A percentile compares a stretch with the other conserved stretches of the same genome.
phyloP scores from a whole-genome alignment of 768 basidiomycete species.

The Pulveroboletus frians region DNA sequence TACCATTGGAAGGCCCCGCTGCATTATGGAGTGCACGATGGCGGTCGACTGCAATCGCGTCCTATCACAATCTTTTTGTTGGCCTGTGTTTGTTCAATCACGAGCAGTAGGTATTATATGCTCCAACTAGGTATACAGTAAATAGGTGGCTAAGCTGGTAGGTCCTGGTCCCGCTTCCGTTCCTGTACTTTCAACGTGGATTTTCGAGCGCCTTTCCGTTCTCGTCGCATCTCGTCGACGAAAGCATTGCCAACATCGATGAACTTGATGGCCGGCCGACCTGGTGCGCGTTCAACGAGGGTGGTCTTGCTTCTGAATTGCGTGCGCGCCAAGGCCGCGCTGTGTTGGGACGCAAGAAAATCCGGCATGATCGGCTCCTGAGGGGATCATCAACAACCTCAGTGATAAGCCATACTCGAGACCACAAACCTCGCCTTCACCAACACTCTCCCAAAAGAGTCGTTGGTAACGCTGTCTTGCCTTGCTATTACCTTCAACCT shows the following conservation, averaged over 20 bases:
- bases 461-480: slow-evolving; percentile 63
- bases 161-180: slow-evolving; percentile 16
- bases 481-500: slow-evolving; percentile 49
- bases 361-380: slow-evolving; percentile 62
- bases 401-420: background rate
- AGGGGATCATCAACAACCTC: background rate
- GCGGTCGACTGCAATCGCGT: slow-evolving; percentile 5
- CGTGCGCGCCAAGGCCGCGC: slow-evolving; percentile 35
- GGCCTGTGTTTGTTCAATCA: slow-evolving; percentile 19
- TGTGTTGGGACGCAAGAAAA: slow-evolving; percentile 46
- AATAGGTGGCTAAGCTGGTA: slow-evolving; percentile 2
- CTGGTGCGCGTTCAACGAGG: slow-evolving; percentile 35
- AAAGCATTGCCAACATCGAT: slow-evolving; percentile 73
- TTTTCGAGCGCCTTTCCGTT: slow-evolving; percentile 46
- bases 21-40: slow-evolving; percentile 53
- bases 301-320: slow-evolving; percentile 36
- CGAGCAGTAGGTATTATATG: background rate
- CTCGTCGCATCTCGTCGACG: slow-evolving; percentile 48
- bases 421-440: slow-evolving; percentile 57
- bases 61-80: slow-evolving; percentile 11
- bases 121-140: background rate
- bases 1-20: slow-evolving; percentile 79
- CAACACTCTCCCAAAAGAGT: slow-evolving; percentile 74
- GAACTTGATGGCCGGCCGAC: slow-evolving; percentile 58
- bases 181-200: slow-evolving; percentile 31